These are phyloP conservation scores for Blastobotrys capitulatus DNA, from an alignment of 1,139 yeast species.

Conservation along the genomic window DNA sequence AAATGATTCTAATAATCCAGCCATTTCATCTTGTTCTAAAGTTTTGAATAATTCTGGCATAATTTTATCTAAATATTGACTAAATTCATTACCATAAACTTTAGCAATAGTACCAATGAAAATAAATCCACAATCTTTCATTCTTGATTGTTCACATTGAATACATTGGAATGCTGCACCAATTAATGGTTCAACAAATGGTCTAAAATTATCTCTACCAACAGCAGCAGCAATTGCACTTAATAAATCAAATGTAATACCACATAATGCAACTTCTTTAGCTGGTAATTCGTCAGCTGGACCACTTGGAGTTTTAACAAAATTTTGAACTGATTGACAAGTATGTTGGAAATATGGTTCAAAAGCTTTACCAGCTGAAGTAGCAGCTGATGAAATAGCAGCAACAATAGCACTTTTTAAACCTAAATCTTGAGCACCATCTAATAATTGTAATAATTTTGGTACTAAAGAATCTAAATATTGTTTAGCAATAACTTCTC, in stretches of 20 bases:
- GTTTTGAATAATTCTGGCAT: constrained; percentile 82
- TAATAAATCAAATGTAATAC: constrained; percentile 86
- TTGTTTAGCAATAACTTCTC: constrained; percentile 67
- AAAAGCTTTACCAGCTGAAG: constrained; percentile 85
- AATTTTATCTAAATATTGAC: constrained; percentile 76
- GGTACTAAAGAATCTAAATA: constrained; percentile 88
- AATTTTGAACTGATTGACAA: constrained; percentile 74
- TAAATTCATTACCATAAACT: constrained; percentile 86
- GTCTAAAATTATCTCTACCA: constrained; percentile 80
- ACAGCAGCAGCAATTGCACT: constrained; percentile 97
- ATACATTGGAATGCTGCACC: constrained; percentile 82
- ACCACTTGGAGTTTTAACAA: constrained; percentile 41
- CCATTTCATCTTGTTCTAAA: constrained; percentile 58
- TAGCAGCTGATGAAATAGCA: constrained; percentile 96
- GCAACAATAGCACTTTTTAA: constrained; percentile 87
- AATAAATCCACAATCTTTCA: constrained; percentile 94
- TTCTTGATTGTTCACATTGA: constrained; percentile 70
- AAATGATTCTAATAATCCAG: constrained; percentile 32
- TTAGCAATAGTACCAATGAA: constrained; percentile 92
- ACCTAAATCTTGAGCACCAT: constrained; percentile 54
- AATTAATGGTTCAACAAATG: constrained; percentile 82
- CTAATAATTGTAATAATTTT: constrained; percentile 76
- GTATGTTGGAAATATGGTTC: constrained; percentile 81
- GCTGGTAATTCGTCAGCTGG: constrained; percentile 30
- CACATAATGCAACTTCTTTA: constrained; percentile 53